phyloP scores from a whole-genome alignment of 345 rosid species.

The Camelina neglecta region DNA sequence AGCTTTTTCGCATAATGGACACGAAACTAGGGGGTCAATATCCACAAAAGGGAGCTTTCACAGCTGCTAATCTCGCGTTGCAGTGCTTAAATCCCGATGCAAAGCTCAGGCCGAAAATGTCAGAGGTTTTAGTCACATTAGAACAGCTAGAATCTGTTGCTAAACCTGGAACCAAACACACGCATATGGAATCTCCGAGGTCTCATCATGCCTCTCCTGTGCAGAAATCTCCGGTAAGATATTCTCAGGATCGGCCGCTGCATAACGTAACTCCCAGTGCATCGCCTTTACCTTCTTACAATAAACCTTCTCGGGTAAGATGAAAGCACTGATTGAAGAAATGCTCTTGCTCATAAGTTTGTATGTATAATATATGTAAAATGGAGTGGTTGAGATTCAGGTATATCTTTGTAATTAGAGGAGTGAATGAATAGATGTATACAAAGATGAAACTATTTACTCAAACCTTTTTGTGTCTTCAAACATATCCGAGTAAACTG shows the following conservation, averaged over 20 bases:
- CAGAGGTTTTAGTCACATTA: conserved; percentile 56
- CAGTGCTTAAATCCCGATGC: conserved; percentile 63
- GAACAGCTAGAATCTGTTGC: conserved; percentile 46
- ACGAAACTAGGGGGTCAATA: conserved; percentile 73
- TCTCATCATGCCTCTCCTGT: conserved; percentile 35
- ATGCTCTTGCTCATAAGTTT: conserved; percentile 1
- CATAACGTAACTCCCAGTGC: conserved; percentile 56
- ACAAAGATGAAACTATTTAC: conserved; percentile 39
- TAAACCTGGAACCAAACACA: conserved; percentile 37
- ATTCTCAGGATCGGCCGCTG: conserved; percentile 55
- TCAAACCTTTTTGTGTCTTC: conserved; percentile 31
- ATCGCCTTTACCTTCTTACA: conserved; percentile 66
- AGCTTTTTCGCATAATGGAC: conserved; percentile 74
- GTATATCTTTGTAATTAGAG: conserved; percentile 16
- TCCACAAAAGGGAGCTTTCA: conserved; percentile 62
- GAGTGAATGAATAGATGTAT: conserved; percentile 11
- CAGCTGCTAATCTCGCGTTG: conserved; percentile 61
- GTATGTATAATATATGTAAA: conserved; percentile 24
- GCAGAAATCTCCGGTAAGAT: conserved; percentile 62
- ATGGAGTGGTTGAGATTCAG: conserved; percentile 26
- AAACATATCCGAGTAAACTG: conserved; percentile 37
- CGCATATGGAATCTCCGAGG: conserved; percentile 34
- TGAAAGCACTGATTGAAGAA: conserved; percentile 23
- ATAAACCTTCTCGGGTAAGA: conserved; percentile 56
- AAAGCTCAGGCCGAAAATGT: conserved; percentile 69